Evolutionary conservation across 768 basidiomycete genomes (phyloP).

Genomic region (Podaxis mareebaensis): DNA sequence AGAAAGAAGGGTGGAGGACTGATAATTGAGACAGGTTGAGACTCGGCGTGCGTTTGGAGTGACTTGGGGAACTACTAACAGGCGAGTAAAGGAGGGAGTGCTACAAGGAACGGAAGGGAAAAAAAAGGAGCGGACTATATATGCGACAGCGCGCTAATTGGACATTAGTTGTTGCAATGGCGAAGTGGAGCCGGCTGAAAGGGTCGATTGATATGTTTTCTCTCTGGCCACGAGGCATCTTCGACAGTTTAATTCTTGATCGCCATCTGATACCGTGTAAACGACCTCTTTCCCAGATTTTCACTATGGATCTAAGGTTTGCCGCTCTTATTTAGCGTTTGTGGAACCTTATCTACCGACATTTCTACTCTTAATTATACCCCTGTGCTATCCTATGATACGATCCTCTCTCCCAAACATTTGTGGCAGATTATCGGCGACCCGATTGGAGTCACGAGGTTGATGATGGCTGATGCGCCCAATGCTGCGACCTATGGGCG

Average conservation of each 20-base stretch:
- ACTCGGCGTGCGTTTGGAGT: neutral
- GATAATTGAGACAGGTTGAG: constrained; percentile 8
- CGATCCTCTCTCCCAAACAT: neutral
- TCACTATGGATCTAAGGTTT: constrained; percentile 8
- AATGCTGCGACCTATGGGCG: neutral
- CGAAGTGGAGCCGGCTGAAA: constrained; percentile 13
- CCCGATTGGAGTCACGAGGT: neutral
- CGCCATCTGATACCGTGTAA: constrained; percentile 4
- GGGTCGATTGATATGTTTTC: constrained; percentile 12
- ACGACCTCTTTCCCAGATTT: neutral
- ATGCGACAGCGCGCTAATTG: constrained; percentile 8
- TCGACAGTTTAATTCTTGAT: constrained; percentile 12
- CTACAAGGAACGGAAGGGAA: constrained; percentile 18
- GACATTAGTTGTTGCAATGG: constrained; percentile 2
- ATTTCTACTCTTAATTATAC: neutral
- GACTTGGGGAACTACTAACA: neutral
- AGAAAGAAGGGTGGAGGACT: neutral
- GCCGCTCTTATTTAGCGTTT: constrained; percentile 1
- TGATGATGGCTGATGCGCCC: neutral
- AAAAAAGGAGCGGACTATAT: constrained; percentile 13
- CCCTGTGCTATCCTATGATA: neutral
- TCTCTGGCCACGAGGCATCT: constrained; percentile 12
- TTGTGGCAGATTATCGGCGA: neutral
- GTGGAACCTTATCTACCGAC: constrained; percentile 1
- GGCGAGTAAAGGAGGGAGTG: constrained; percentile 12